Evolutionary conservation across 768 basidiomycete species (phyloP).

Genomic region (Leccinum olivaceopallidum): DNA sequence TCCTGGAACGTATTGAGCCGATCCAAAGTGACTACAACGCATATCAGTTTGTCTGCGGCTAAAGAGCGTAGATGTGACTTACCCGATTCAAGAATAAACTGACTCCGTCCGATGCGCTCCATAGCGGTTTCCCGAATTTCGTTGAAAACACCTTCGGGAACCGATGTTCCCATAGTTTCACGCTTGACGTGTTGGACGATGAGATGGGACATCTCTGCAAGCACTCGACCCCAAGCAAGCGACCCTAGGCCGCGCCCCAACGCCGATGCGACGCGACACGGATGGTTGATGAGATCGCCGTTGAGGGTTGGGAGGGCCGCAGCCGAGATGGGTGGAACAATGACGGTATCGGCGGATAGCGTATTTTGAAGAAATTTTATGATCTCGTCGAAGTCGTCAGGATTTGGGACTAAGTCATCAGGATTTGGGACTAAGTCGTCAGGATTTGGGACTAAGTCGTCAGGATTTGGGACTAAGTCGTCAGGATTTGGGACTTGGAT

Average conservation of each 20-base stretch:
- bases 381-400: too few relatives aligned
- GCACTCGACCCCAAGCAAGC: background rate
- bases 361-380: too few relatives aligned
- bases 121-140: background rate
- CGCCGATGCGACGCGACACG: background rate
- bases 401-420: too few relatives aligned
- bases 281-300: background rate
- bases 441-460: too few relatives aligned
- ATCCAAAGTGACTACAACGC: background rate
- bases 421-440: too few relatives aligned
- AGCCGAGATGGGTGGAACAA: too few relatives aligned
- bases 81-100: background rate
- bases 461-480: too few relatives aligned
- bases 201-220: background rate
- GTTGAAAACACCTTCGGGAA: background rate
- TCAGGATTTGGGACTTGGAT: too few relatives aligned
- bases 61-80: background rate
- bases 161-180: background rate
- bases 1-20: background rate
- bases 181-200: background rate
- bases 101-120: background rate
- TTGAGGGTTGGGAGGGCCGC: background rate
- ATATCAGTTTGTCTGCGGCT: background rate
- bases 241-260: background rate
- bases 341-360: too few relatives aligned